These are phyloP conservation scores for Trametopsis cervina DNA, from an alignment of 768 basidiomycete species.

Conservation along the genomic window DNA sequence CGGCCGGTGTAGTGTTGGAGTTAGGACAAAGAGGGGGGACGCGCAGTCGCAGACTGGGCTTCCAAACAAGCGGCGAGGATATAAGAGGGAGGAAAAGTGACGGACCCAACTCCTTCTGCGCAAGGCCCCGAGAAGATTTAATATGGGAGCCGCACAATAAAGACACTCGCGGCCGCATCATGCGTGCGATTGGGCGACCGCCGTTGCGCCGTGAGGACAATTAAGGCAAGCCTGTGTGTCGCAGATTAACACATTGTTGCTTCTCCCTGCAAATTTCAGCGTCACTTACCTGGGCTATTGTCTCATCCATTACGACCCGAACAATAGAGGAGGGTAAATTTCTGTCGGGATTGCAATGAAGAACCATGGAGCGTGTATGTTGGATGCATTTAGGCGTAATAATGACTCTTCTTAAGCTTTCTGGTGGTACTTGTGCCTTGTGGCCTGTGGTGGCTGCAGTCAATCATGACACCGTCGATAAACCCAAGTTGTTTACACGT, in stretches of 20 bases:
- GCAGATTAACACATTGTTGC: background rate
- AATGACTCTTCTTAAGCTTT: background rate
- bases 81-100: background rate
- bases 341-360: background rate
- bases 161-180: background rate
- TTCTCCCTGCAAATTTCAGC: background rate
- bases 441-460: background rate
- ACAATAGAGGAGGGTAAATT: background rate
- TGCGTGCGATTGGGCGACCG: background rate
- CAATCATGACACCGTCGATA: background rate
- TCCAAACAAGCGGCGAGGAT: background rate
- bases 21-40: background rate
- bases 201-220: background rate
- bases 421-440: background rate
- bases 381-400: background rate
- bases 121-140: background rate
- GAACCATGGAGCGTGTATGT: background rate
- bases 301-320: background rate
- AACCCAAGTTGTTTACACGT: background rate
- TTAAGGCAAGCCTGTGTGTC: background rate
- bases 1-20: too few species aligned
- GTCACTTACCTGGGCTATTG: background rate
- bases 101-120: background rate
- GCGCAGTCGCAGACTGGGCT: background rate
- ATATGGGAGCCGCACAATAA: background rate